Evolutionary conservation across 179 eudicot genomes (phyloP), one percentile per base, ranked within the genome.

Genomic region (Carnegiea gigantea): DNA sequence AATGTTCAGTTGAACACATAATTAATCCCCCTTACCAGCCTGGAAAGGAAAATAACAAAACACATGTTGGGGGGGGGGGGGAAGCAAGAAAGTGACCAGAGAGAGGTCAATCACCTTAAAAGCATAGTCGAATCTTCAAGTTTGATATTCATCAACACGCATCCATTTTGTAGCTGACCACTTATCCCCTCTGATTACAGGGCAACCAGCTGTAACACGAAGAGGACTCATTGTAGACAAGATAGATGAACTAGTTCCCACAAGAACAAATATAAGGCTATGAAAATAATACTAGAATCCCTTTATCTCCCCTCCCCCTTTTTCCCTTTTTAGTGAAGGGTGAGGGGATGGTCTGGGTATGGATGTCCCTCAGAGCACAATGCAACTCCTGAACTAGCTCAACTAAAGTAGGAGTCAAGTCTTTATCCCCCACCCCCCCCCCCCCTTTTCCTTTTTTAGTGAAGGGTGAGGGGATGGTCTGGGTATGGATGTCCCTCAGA

Each of bases 161-260:
- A 91, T 82, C 93, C 93, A 91, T 79, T 91, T 89, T 76, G 92
- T 91, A 36, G 89, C 89, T 33, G 91, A 89, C 92, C 93, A 91
- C 86, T 91, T 89, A 71, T 91, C 80, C 80, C 94, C 95, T 75
- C 75, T 90, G 64, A 89, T 86, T 53, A 91, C 92, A 49, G 95
- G 91, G 85, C 93, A 90, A 24, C 93, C 93, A 85, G 88, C 95
- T 92, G 86, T 57, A 70, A 79, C 15, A 82, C 21, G 44, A 62
- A 59, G 20, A 53, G 51, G 67, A 57, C 75, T 54, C 51, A 33
- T 48, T 70, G n/a, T 28, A 30, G 46, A 71, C 71, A 21, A 68
- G 28, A 40, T 15, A 14, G 62, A 76, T 70, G 5, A 59, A 48
- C 24, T 48, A 72, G 80, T 75, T 77, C 68, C 26, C 23, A 75